These are phyloP conservation scores for Xylaria sp. DNA, from an alignment of 2,329 filamentous ascomycete species.

Conservation along the genomic window DNA sequence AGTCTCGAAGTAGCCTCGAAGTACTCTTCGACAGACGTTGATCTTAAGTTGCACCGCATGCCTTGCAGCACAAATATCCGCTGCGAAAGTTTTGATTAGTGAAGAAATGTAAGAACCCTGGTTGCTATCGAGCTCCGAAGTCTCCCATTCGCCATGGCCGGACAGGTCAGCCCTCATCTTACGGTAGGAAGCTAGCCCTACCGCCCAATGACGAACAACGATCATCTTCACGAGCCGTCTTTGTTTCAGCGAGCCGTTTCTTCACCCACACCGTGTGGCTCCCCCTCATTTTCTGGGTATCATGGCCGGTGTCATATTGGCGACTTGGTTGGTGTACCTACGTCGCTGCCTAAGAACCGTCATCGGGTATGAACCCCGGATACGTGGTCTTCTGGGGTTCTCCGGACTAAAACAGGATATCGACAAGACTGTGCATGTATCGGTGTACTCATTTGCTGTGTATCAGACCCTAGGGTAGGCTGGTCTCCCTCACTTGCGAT, in stretches of 20 bases:
- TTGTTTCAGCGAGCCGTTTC: neutral
- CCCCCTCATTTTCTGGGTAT: neutral
- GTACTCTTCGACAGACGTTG: neutral
- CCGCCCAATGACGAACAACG: neutral
- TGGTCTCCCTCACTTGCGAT: neutral
- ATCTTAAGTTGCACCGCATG: neutral
- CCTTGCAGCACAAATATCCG: neutral
- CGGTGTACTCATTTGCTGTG: neutral
- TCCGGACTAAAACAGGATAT: neutral
- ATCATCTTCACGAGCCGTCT: neutral
- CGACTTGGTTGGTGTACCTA: neutral
- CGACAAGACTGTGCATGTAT: neutral
- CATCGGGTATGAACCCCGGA: neutral
- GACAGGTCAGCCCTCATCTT: neutral
- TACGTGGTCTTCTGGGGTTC: neutral
- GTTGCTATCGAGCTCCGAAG: neutral
- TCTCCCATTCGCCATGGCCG: neutral
- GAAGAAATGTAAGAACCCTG: neutral
- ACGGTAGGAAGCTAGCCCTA: too few relatives aligned
- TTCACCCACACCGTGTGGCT: slow-evolving; percentile 5
- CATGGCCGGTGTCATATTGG: neutral
- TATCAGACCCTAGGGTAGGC: neutral
- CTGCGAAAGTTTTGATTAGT: neutral
- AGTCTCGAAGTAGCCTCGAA: neutral
- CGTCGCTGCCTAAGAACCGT: neutral